phyloP scores from a whole-genome alignment of 2,329 filamentous ascomycete species.

The Aspergillus vadensis region DNA sequence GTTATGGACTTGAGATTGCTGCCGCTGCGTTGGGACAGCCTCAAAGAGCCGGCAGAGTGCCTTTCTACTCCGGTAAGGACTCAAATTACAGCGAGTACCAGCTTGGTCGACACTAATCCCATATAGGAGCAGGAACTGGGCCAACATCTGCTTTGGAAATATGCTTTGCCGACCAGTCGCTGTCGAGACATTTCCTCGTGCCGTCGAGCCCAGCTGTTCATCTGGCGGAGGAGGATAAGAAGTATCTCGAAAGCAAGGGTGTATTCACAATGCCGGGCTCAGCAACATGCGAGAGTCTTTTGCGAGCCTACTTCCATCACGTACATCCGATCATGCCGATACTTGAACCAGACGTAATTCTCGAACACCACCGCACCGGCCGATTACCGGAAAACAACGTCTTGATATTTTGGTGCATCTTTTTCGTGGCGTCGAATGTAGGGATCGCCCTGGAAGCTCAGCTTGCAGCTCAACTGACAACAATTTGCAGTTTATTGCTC shows the following conservation, averaged over 20 bases:
- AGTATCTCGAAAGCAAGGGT: constrained; percentile 36
- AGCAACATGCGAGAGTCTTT: constrained; percentile 33
- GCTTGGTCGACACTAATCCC: too few relatives aligned
- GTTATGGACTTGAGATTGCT: constrained; percentile 28
- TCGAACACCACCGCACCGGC: constrained; percentile 30
- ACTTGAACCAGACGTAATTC: constrained; percentile 34
- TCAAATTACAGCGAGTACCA: too few relatives aligned
- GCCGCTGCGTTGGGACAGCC: constrained; percentile 25
- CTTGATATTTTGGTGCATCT: constrained; percentile 44
- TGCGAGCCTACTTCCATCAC: constrained; percentile 41
- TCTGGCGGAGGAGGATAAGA: constrained; percentile 22
- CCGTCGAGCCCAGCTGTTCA: constrained; percentile 13
- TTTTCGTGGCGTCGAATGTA: constrained; percentile 41
- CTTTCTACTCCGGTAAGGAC: constrained; percentile 28
- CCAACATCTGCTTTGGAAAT: constrained; percentile 24
- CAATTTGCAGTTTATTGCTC: constrained; percentile 28
- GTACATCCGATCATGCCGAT: constrained; percentile 44
- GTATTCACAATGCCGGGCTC: constrained; percentile 36
- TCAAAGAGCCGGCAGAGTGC: constrained; percentile 21
- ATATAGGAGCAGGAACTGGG: constrained; percentile 26
- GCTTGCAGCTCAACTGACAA: neutral
- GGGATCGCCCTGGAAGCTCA: neutral
- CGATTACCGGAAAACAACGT: constrained; percentile 36
- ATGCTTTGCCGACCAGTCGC: constrained; percentile 22
- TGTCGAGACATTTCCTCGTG: constrained; percentile 26